Conservation (phyloP, 305 asterid genomes). For the Plantago coronopus region DNA sequence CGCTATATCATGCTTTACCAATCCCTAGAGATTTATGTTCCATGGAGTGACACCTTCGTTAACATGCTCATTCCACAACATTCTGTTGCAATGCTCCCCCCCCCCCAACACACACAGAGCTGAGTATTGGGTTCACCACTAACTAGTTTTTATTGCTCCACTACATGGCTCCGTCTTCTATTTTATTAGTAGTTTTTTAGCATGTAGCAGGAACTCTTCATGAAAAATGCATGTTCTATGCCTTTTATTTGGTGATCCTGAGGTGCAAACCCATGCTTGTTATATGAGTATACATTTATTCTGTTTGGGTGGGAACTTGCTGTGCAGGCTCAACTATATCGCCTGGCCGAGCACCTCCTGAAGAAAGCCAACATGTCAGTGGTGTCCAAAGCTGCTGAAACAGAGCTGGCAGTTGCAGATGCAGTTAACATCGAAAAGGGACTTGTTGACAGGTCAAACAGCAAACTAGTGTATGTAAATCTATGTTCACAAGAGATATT, state of each 20-base stretch:
- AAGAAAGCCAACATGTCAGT: constrained; percentile 59
- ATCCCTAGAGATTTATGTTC: no score
- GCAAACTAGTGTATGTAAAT: constrained; percentile 85
- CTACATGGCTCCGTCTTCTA: no score
- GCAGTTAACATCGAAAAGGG: constrained; percentile 84
- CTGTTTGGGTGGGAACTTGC: constrained; percentile 5
- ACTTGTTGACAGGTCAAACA: constrained; percentile 81
- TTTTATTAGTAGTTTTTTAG: no score
- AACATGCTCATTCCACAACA: background rate
- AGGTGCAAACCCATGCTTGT: constrained; percentile 10
- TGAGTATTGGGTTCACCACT: no score
- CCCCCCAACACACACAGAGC: no score
- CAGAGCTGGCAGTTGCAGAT: constrained; percentile 95
- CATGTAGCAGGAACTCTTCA: no score
- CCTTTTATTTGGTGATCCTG: no score
- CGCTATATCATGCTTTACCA: no score
- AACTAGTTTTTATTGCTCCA: no score
- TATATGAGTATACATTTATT: background rate
- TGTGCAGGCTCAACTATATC: constrained; percentile 88
- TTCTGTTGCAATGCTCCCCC: constrained; percentile 3
- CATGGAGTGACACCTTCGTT: background rate
- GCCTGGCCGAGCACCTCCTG: constrained; percentile 81
- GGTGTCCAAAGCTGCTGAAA: constrained; percentile 67
- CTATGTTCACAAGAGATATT: constrained; percentile 83
- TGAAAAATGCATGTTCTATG: no score